A percentile compares a stretch with the other conserved stretches of the same genome.
Evolutionary conservation across 306 rosid species (phyloP).

Genomic region (Lathyrus tuberosus): DNA sequence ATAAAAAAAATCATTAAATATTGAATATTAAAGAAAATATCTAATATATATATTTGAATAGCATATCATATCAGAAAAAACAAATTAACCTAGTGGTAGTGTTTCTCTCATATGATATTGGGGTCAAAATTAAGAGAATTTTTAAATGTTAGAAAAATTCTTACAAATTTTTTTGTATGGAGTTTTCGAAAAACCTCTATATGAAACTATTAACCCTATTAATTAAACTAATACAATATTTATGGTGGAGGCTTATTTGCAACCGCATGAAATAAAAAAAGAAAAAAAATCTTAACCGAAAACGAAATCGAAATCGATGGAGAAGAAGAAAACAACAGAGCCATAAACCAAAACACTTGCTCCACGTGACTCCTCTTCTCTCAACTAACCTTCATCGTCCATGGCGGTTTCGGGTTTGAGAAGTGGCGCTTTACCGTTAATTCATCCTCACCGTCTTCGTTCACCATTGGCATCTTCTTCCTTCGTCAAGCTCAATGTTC

Average conservation of each 20-base stretch:
- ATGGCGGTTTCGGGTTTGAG: conserved; percentile 75
- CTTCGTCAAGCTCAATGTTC: conserved; percentile 35
- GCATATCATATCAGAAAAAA: too few species aligned
- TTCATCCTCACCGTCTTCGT: conserved; percentile 51
- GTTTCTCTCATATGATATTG: too few species aligned
- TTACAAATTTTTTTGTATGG: too few species aligned
- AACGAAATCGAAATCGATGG: background rate
- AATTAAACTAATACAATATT: too few species aligned
- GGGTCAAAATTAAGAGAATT: too few species aligned
- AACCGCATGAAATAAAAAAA: background rate
- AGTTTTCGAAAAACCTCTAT: too few species aligned
- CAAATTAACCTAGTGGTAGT: too few species aligned
- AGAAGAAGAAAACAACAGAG: background rate
- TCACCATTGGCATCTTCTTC: conserved; percentile 35
- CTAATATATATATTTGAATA: too few species aligned
- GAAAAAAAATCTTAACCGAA: background rate
- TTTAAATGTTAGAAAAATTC: too few species aligned
- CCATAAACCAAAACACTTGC: background rate
- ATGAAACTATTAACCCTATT: too few species aligned
- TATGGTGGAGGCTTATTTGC: background rate
- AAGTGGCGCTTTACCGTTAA: conserved; percentile 56
- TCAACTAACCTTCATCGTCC: conserved; percentile 1
- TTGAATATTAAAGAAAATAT: too few species aligned
- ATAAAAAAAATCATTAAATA: too few species aligned
- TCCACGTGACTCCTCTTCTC: conserved; percentile 21